Evolutionary conservation across 1,284 basidiomycete species (phyloP).

Genomic region (Papiliotrema nemorosa): DNA sequence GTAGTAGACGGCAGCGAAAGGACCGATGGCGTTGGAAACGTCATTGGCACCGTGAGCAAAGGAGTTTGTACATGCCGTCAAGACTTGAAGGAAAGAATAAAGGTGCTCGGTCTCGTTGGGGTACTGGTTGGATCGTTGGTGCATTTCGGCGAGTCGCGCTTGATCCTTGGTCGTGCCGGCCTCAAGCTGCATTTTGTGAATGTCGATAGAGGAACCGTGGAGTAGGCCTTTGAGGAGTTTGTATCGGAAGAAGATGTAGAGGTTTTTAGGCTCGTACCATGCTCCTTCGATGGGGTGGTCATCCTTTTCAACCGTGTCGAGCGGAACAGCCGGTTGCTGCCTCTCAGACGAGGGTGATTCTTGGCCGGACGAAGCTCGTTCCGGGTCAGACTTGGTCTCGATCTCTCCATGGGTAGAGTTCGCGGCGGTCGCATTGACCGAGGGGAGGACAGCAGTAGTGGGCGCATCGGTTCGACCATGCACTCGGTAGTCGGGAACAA

Average conservation of each 20-base stretch:
- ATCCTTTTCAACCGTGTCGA: constrained; percentile 33
- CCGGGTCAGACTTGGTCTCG: constrained; percentile 2
- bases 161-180: constrained; percentile 29
- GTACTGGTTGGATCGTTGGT: constrained; percentile 50
- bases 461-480: constrained; percentile 23
- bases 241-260: constrained; percentile 49
- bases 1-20: constrained; percentile 47
- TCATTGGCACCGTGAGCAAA: constrained; percentile 54
- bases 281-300: constrained; percentile 29
- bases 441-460: background rate
- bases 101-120: constrained; percentile 53
- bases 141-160: constrained; percentile 45
- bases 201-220: constrained; percentile 43
- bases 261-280: constrained; percentile 47
- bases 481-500: constrained; percentile 51
- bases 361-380: background rate
- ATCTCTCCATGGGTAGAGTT: constrained; percentile 1
- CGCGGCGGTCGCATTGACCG: background rate
- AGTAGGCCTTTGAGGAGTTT: constrained; percentile 32
- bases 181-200: constrained; percentile 47
- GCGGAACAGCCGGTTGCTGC: constrained; percentile 5
- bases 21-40: constrained; percentile 46
- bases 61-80: constrained; percentile 55
- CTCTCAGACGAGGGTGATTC: constrained; percentile 2
- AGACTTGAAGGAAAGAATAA: constrained; percentile 54